Evolutionary conservation across 2,329 filamentous ascomycete genomes (phyloP).

Genomic region (Huntiella decipiens): DNA sequence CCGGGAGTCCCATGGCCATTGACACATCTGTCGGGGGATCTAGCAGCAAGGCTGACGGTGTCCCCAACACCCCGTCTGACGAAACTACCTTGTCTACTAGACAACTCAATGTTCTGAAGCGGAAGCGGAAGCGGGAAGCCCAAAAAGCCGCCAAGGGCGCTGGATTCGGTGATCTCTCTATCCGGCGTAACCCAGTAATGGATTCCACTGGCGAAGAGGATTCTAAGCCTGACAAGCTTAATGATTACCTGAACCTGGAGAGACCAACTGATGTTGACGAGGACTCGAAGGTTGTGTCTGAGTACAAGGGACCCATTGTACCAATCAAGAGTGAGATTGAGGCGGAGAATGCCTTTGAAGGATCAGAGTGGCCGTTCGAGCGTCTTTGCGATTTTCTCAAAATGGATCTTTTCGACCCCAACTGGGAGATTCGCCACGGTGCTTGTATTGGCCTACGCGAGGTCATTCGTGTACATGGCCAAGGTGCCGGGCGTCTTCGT

Average conservation of each 20-base stretch:
- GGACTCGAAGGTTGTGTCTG: conserved; percentile 77
- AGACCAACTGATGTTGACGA: conserved; percentile 63
- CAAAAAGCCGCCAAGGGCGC: conserved; percentile 69
- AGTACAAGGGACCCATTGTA: conserved; percentile 73
- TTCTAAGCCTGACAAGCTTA: conserved; percentile 34
- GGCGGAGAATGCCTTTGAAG: conserved; percentile 55
- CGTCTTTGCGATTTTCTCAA: conserved; percentile 85
- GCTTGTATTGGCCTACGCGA: conserved; percentile 90
- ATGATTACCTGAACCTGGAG: conserved; percentile 84
- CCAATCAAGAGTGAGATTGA: conserved; percentile 77
- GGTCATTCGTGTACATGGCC: conserved; percentile 77
- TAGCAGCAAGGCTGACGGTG: conserved; percentile 17
- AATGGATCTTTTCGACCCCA: conserved; percentile 78
- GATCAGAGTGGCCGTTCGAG: conserved; percentile 83
- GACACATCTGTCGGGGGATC: conserved; percentile 15
- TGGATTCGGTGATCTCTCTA: conserved; percentile 70
- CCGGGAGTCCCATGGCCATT: conserved; percentile 21
- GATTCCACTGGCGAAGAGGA: conserved; percentile 44
- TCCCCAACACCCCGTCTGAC: conserved; percentile 27
- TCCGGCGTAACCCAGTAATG: conserved; percentile 41
- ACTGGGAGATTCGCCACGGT: conserved; percentile 91
- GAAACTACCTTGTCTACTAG: conserved; percentile 68
- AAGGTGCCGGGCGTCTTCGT: conserved; percentile 60
- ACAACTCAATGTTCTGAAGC: conserved; percentile 84
- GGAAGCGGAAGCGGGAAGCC: conserved; percentile 78